Percentiles rank a stretch among this genome's conserved stretches.
phyloP scores from a whole-genome alignment of 768 basidiomycete species.

The Cystoderma amianthinum region DNA sequence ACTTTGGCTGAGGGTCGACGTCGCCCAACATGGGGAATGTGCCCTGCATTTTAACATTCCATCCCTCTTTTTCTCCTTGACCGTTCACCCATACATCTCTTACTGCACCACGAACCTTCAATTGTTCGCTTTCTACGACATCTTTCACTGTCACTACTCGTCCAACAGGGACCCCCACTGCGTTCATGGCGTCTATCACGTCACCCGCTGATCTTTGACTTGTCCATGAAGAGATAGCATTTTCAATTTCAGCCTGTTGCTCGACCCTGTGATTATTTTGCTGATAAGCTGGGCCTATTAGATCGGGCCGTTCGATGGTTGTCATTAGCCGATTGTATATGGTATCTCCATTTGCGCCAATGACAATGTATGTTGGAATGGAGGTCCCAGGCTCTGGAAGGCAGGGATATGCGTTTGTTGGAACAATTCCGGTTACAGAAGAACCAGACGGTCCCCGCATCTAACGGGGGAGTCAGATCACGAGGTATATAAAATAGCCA shows the following conservation, averaged over 20 bases:
- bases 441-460: conserved; percentile 69
- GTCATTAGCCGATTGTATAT: conserved; percentile 65
- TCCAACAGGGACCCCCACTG: conserved; percentile 56
- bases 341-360: conserved; percentile 67
- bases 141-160: conserved; percentile 59
- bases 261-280: conserved; percentile 59
- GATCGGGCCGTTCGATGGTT: conserved; percentile 50
- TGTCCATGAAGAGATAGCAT: conserved; percentile 59
- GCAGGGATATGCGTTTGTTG: conserved; percentile 71
- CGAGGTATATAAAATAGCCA: not conserved
- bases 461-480: conserved; percentile 17
- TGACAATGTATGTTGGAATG: conserved; percentile 51
- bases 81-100: conserved; percentile 50
- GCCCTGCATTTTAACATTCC: conserved; percentile 63
- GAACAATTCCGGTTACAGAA: conserved; percentile 69
- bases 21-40: conserved; percentile 61
- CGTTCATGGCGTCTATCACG: conserved; percentile 40
- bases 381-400: conserved; percentile 36
- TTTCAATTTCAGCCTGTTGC: conserved; percentile 57
- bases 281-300: conserved; percentile 45
- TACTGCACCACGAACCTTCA: conserved; percentile 45
- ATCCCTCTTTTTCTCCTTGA: conserved; percentile 27
- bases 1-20: conserved; percentile 47
- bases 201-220: conserved; percentile 39
- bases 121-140: conserved; percentile 51